Evolutionary conservation across 805 yeast species (phyloP).

Genomic region (Ogataea corticis): DNA sequence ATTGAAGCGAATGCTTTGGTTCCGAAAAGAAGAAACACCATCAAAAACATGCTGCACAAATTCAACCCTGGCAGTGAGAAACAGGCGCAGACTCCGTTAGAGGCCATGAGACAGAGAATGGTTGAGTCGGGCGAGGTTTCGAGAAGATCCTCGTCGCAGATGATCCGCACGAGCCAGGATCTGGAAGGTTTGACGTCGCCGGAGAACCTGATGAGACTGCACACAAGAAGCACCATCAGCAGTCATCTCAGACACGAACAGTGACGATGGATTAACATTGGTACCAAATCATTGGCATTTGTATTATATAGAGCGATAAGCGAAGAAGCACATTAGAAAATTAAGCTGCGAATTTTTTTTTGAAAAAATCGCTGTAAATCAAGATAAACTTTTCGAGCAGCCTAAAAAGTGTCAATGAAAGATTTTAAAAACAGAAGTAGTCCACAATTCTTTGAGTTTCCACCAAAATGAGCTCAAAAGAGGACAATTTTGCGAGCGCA

Average conservation of each 20-base stretch:
- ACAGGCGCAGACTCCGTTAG: conserved; percentile 13
- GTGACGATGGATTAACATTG: not conserved
- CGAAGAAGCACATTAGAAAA: too few species aligned
- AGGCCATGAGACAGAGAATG: conserved; percentile 23
- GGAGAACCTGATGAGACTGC: conserved; percentile 25
- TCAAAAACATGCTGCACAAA: conserved; percentile 19
- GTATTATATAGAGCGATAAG: too few species aligned
- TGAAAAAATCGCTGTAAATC: too few species aligned
- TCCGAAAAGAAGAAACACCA: conserved; percentile 8
- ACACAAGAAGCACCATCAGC: conserved; percentile 3
- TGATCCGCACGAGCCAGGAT: conserved; percentile 28
- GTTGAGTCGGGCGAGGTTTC: conserved; percentile 25
- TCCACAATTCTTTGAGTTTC: too few species aligned
- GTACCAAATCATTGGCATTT: too few species aligned
- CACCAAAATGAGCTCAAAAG: too few species aligned
- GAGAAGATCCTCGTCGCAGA: conserved; percentile 25
- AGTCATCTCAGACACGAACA: conserved; percentile 13
- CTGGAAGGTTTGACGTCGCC: conserved; percentile 25
- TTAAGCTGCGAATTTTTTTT: too few species aligned
- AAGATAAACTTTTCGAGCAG: too few species aligned
- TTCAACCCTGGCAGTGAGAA: conserved; percentile 8
- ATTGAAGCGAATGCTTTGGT: conserved; percentile 8
- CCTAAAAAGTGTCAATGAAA: too few species aligned
- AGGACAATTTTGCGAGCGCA: conserved; percentile 1
- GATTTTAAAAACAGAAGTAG: too few species aligned